Base-by-base conservation (phyloP, 768 basidiomycete genomes). In the Pholiota molesta region DNA sequence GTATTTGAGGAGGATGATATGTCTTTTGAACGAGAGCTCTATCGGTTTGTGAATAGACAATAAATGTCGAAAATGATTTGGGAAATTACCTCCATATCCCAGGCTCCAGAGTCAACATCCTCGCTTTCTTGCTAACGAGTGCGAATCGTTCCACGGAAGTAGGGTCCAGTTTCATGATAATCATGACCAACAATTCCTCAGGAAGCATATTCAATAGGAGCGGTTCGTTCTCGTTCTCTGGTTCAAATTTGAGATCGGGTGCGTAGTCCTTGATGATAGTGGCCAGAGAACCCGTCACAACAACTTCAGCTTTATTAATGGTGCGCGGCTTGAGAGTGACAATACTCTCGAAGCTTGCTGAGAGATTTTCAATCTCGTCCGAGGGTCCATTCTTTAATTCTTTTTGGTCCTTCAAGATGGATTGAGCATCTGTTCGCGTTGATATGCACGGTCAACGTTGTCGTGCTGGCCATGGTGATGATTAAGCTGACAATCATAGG, bases 101-200 rank as follows among this genome's bases (percentile, higher is more conserved):
- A 19, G 82, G 74, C 63, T 93, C 91, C 55, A 94, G 74, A 10
- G 86, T 87, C 19, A 96, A 65, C 9, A 93, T 68, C 44, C 94
- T 83, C 5, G 91, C 89, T 69, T 89, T 94, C 59, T 89, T 86
- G 70, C 84, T 86, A 2, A 91, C 86, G 19, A 75, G 68, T 0
- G 86, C 95, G 68, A 97, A 95, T 9, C 90, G 83, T 72, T 95
- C 95, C 37, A 97, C 77, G 23, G 86, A 74, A 2, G 83, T 81
- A 1, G 83, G 79, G 67, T 93, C 89, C 42, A 97, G 77, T 62
- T 80, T 79, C 31, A 81, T 76, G n/a, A 96, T 74, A 57, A 95
- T 82, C 42, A 80, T 71, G 33, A 93, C 75, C 31, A 97, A 68
- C 11, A 97, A 68, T 72, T 97, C 95, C 37, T 90, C 86, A 6